phyloP scores from a whole-genome alignment of 2,329 filamentous ascomycete genomes.

The Stachybotrys chlorohalonatus region DNA sequence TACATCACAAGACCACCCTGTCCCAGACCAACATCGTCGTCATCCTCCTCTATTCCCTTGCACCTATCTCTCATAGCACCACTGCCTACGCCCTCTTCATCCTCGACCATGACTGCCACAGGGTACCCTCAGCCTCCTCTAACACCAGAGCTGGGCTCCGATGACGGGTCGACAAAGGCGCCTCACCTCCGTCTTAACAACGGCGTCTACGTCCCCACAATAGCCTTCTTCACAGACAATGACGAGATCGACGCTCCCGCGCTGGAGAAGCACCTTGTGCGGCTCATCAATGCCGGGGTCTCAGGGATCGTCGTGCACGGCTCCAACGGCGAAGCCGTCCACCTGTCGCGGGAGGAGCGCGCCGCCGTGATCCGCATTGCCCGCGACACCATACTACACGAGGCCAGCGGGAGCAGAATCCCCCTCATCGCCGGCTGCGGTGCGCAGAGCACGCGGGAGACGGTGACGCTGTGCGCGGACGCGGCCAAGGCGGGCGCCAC shows the following conservation, averaged over 20 bases:
- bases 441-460: conserved; percentile 66
- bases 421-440: conserved; percentile 66
- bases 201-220: conserved; percentile 28
- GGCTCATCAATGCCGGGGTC: conserved; percentile 56
- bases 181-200: conserved; percentile 13
- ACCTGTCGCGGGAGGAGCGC: conserved; percentile 64
- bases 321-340: conserved; percentile 77
- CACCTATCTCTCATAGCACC: background rate
- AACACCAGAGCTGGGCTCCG: background rate
- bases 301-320: conserved; percentile 71
- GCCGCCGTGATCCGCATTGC: conserved; percentile 56
- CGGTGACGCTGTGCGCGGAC: conserved; percentile 60
- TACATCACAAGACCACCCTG: no score
- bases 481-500: conserved; percentile 64
- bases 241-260: conserved; percentile 22
- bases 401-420: conserved; percentile 10
- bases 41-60: background rate
- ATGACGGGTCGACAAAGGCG: conserved; percentile 8
- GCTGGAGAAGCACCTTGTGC: conserved; percentile 22
- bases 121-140: background rate
- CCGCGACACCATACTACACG: conserved; percentile 15
- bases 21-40: background rate
- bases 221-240: conserved; percentile 25
- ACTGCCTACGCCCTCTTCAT: background rate
- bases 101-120: background rate